phyloP scores from a whole-genome alignment of 2,329 filamentous ascomycete species.

The Xylariaceae sp. region DNA sequence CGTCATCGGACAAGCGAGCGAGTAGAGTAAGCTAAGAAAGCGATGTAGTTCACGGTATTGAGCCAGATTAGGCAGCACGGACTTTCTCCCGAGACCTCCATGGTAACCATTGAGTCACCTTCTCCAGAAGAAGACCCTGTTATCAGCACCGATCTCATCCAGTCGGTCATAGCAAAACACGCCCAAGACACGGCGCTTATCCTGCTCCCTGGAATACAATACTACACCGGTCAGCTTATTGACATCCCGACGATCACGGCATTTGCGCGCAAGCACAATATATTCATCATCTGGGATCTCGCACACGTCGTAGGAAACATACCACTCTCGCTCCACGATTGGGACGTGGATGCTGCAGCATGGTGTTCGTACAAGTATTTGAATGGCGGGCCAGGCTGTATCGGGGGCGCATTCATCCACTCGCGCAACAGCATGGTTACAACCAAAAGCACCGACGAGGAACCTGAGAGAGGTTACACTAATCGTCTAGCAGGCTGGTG shows the following conservation, averaged over 20 bases:
- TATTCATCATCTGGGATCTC: constrained; percentile 73
- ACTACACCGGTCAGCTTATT: constrained; percentile 73
- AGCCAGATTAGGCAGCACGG: constrained; percentile 68
- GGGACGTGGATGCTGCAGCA: constrained; percentile 71
- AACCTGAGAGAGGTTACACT: constrained; percentile 35
- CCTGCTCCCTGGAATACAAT: constrained; percentile 74
- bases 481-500: constrained; percentile 74
- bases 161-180: constrained; percentile 61
- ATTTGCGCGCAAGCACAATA: constrained; percentile 60
- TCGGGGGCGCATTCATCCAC: constrained; percentile 70
- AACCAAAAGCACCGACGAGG: constrained; percentile 30
- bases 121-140: constrained; percentile 42
- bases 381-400: constrained; percentile 69
- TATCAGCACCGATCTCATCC: constrained; percentile 61
- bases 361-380: constrained; percentile 86
- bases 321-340: constrained; percentile 64
- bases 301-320: constrained; percentile 77
- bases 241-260: constrained; percentile 69
- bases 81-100: constrained; percentile 56
- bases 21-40: constrained; percentile 4
- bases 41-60: constrained; percentile 63
- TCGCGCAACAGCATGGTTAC: constrained; percentile 51
- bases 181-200: constrained; percentile 61
- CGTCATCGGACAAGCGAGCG: not conserved
- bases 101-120: constrained; percentile 61